Conservation (phyloP, 495 filamentous ascomycete species). For the Aspergillus diversus region DNA sequence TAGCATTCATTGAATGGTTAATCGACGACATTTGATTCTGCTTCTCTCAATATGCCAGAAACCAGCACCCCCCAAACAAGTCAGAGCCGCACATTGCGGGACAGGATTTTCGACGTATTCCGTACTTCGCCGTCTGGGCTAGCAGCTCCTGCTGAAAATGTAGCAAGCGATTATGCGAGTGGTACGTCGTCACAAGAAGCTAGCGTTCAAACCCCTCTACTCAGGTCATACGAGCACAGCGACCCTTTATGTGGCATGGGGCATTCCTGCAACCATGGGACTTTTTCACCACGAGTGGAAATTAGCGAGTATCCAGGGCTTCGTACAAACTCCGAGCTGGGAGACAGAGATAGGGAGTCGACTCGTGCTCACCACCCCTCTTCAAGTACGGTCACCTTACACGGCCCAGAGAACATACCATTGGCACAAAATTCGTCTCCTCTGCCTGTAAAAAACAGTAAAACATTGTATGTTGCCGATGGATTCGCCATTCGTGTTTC, state of each 20-base stretch:
- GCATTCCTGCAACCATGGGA: constrained; percentile 69
- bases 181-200: constrained; percentile 21
- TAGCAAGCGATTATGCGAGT: constrained; percentile 9
- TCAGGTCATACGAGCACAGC: constrained; percentile 43
- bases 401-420: constrained; percentile 40
- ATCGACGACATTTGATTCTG: constrained; percentile 3
- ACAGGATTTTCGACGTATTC: constrained; percentile 43
- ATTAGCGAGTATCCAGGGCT: constrained; percentile 51
- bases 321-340: constrained; percentile 29
- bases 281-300: constrained; percentile 71
- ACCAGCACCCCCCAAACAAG: constrained; percentile 32
- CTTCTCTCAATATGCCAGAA: constrained; percentile 32
- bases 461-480: constrained; percentile 36
- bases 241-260: constrained; percentile 44
- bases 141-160: constrained; percentile 7
- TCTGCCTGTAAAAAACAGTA: constrained; percentile 36
- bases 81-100: constrained; percentile 37
- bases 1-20: neutral
- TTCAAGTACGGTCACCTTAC: constrained; percentile 22
- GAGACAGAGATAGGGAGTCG: constrained; percentile 17
- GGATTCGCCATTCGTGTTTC: constrained; percentile 9
- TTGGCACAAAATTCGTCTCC: constrained; percentile 37
- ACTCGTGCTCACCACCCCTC: constrained; percentile 21
- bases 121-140: constrained; percentile 23
- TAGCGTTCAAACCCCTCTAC: constrained; percentile 39